Percentiles rank a stretch among this genome's conserved stretches.
These are phyloP conservation scores for Xylaria scruposa DNA, from an alignment of 495 filamentous ascomycete genomes.

Conservation along the genomic window DNA sequence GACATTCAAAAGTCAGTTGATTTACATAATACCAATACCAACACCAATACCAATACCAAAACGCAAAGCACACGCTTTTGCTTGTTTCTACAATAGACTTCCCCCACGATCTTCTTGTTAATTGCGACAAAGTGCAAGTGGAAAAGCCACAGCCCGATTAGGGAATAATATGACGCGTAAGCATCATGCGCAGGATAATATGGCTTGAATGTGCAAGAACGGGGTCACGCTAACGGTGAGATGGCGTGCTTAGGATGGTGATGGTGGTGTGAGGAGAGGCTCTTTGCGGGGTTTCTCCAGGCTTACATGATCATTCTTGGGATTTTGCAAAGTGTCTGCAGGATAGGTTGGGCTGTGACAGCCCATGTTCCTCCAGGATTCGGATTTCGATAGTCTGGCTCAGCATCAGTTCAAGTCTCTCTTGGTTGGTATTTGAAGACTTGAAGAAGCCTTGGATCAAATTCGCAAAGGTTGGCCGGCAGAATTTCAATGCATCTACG, in stretches of 20 bases:
- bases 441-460: neutral
- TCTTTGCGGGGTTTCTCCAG: conserved; percentile 5
- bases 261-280: conserved; percentile 7
- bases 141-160: conserved; percentile 2
- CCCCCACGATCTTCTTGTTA: neutral
- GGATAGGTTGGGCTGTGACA: neutral
- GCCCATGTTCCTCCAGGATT: neutral
- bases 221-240: neutral
- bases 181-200: conserved; percentile 1
- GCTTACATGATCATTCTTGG: neutral
- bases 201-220: conserved; percentile 10
- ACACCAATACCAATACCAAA: neutral
- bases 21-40: conserved; percentile 1
- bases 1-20: neutral
- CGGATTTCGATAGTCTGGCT: neutral
- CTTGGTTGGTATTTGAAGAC: neutral
- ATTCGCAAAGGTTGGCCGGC: neutral
- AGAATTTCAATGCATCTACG: too few species aligned
- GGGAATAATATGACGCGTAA: conserved; percentile 1
- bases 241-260: conserved; percentile 5
- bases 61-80: neutral
- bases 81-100: neutral
- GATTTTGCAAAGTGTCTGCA: neutral
- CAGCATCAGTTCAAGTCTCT: neutral
- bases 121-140: neutral